phyloP scores from a whole-genome alignment of 148 eudicot species.

The Rheum nobile region DNA sequence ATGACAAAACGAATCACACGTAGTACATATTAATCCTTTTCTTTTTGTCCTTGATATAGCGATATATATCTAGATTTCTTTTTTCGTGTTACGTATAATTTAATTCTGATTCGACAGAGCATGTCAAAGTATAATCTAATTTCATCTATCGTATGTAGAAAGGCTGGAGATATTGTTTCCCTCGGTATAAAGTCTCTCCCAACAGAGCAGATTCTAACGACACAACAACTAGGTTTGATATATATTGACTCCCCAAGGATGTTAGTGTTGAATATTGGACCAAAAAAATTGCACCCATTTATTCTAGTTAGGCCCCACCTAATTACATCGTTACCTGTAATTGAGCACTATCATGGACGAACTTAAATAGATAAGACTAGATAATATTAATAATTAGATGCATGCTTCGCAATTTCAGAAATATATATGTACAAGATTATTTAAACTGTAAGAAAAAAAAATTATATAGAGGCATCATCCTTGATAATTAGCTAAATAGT shows the following conservation, averaged over 20 bases:
- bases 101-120: too few relatives aligned
- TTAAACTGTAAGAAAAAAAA: neutral
- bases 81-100: too few relatives aligned
- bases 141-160: neutral
- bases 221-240: neutral
- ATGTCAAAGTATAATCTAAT: neutral
- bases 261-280: neutral
- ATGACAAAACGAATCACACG: too few relatives aligned
- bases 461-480: neutral
- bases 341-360: neutral
- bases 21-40: too few relatives aligned
- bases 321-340: constrained; percentile 3
- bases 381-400: neutral
- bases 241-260: neutral
- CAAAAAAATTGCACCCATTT: neutral
- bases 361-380: neutral
- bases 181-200: neutral
- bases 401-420: neutral
- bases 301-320: neutral
- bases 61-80: too few relatives aligned
- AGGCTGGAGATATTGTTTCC: neutral
- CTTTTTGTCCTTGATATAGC: too few relatives aligned
- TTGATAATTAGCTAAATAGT: too few relatives aligned
- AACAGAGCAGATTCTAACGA: neutral
- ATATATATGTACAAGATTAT: neutral